Base-by-base conservation (phyloP, 176 grass and related monocot genomes). In the Ensete ventricosum region DNA sequence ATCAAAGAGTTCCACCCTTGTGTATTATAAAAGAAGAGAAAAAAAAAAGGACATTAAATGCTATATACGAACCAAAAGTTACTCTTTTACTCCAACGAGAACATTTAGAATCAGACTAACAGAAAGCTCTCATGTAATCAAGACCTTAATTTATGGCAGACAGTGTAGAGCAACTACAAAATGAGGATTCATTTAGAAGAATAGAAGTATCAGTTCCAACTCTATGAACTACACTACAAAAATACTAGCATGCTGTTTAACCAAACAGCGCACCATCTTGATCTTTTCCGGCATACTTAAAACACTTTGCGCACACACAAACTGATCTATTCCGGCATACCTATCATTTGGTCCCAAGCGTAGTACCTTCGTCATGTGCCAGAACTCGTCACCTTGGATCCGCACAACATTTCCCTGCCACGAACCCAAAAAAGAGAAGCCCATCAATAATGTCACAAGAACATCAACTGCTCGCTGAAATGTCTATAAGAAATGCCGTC, bases 371-470 rank as follows among this genome's bases (percentile, higher is more conserved):
- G 90, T 89, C 90, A 98, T 98, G 80, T 98, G 94, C 86, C 88
- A 98, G 75, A 91, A 91, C 75, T 98, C 94, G 72, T 98, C 90
- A 8, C 88, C 94, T 84, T 93, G 90, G 64, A 98, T 85, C 53
- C 90, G 86, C 54, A 98, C 82, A 54, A 87, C 84, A 80, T 85
- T 89, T 72, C 94, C 94, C 94, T 93, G 81, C 17, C 13, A 59
- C 14, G 55, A 11, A 12, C 2, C 11, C 10, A 50, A 19, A 50
- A 11, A 23, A 9, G 2, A 69, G 5, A 12, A 29, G 7, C 11
- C 12, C 27, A 52, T 64, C 12, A 52, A 52, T 16, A 54, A 13
- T 34, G 51, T 11, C 0, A 55, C n/a, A 26, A 53, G n/a, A 20
- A 14, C 71, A 82, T 50, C 58, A 20, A 43, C n/a, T 9, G 85